Conservation (phyloP, 768 basidiomycete species). For the Leccinum boreale region DNA sequence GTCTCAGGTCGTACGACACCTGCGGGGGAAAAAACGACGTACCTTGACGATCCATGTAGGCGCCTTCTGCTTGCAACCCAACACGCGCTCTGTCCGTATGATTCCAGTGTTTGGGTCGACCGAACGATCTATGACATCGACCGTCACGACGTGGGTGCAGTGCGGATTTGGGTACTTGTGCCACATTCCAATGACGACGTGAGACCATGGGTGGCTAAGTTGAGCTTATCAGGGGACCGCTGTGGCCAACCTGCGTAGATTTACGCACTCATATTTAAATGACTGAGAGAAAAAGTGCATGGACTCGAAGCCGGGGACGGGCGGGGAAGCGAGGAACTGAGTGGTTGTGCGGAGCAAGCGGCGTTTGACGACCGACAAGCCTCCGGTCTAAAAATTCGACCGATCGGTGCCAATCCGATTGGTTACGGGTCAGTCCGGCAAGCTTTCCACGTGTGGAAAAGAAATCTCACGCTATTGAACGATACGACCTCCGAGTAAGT, state of each 20-base stretch:
- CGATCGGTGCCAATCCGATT: conserved; percentile 26
- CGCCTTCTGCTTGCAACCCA: conserved; percentile 90
- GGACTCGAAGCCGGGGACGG: conserved; percentile 24
- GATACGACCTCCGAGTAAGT: too few relatives aligned
- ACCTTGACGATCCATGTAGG: conserved; percentile 94
- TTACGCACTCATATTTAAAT: conserved; percentile 79
- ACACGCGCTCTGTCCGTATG: conserved; percentile 85
- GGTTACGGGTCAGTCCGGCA: conserved; percentile 23
- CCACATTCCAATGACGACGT: conserved; percentile 92
- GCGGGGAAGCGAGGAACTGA: conserved; percentile 13
- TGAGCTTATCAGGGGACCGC: conserved; percentile 4
- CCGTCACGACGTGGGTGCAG: conserved; percentile 82
- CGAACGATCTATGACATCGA: conserved; percentile 83
- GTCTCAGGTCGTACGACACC: conserved; percentile 5
- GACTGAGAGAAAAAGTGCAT: conserved; percentile 88
- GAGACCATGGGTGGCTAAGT: conserved; percentile 80
- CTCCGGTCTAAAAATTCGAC: conserved; percentile 12
- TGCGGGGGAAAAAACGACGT: conserved; percentile 24
- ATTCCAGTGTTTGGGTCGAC: conserved; percentile 83
- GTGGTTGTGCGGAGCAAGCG: conserved; percentile 21
- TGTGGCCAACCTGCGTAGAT: neutral
- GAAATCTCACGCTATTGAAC: conserved; percentile 6
- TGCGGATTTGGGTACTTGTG: conserved; percentile 95
- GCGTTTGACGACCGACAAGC: conserved; percentile 11
- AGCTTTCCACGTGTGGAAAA: neutral